Evolutionary conservation across 225 moss, liverwort and hornwort genomes (phyloP).

Genomic region (Pseudisothecium myosuroides): DNA sequence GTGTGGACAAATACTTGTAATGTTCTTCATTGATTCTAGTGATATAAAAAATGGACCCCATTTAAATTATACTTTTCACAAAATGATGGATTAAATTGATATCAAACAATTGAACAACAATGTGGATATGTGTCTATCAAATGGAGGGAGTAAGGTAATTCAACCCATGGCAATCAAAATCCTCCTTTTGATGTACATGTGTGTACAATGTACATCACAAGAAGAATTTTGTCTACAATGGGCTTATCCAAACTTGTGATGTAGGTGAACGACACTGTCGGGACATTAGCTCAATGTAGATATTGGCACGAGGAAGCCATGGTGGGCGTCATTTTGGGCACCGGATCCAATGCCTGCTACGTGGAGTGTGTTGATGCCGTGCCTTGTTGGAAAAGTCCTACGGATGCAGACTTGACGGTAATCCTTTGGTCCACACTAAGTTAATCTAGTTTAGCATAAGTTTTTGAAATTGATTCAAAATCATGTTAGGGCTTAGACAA

Average conservation of each 20-base stretch:
- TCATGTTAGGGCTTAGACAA: rapidly evolving
- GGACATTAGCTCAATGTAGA: conserved; percentile 62
- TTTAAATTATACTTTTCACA: not conserved
- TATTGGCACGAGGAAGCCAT: conserved; percentile 58
- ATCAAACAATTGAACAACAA: not conserved
- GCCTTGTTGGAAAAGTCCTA: conserved; percentile 20
- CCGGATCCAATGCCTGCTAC: conserved; percentile 68
- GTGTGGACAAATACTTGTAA: not conserved
- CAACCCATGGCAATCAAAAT: not conserved
- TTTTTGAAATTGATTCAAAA: not conserved
- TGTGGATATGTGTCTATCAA: rapidly evolving
- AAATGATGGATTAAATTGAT: not conserved
- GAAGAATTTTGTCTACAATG: not conserved
- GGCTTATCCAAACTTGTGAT: not conserved
- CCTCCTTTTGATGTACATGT: not conserved
- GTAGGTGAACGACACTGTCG: conserved; percentile 70
- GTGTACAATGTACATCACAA: not conserved
- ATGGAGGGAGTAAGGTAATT: not conserved
- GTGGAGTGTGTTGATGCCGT: conserved; percentile 45
- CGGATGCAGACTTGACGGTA: conserved; percentile 26
- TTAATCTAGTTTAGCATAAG: not conserved
- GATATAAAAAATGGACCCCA: rapidly evolving
- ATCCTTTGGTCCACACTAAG: not conserved
- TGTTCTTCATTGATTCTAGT: not conserved
- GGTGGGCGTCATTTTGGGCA: conserved; percentile 74